Base-by-base conservation (phyloP, 495 filamentous ascomycete genomes). In the Barbatosphaeria neglecta region DNA sequence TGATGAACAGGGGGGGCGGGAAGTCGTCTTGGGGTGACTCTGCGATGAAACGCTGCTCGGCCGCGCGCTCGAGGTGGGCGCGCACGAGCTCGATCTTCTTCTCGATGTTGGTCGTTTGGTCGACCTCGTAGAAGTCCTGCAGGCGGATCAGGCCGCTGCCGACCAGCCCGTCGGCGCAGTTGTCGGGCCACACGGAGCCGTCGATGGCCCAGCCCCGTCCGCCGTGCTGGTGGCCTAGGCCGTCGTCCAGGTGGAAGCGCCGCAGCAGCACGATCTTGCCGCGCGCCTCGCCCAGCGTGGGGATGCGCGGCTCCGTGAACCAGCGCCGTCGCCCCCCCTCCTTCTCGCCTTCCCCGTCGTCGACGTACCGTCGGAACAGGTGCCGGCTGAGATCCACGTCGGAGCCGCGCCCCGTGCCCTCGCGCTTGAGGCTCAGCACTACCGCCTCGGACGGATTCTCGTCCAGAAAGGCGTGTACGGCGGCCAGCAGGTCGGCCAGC, bases 101-200 rank as follows among this genome's bases (percentile, higher is more conserved):
- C 41, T 79, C 70, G 47, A 98, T 88, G 48, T 83, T 85, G 47
- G 75, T 64, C 6, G 74, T 78, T 57, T 88, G 78, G 33, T 82
- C 63, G 16, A 98, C 82, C 56, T 94, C 90, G 71, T 90, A 97
- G 61, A 88, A 97, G 63, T 98, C 92, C 67, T 98, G 92, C 31
- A 98, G 82, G 45, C 87, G 81, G 22, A 95, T 76, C 51, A 81
- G 73, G 4, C 67, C 88, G 57, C 79, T 81, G 10, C 81, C 77
- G 38, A 83, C 83, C 10, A 66, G 71, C 13, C 83, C 80, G 55
- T 94, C 74, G 6, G 83, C 77, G 28, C 84, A 88, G 61, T 98
- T 98, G 62, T 97, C 85, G 2, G 81, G 82, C 92, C 92, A 98
- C 43, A 68, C 70, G 43, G 78, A 78, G 17, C 80, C 92, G 63